Base-by-base conservation (phyloP, 257 asterid genomes). In the Leptodermis oblonga region DNA sequence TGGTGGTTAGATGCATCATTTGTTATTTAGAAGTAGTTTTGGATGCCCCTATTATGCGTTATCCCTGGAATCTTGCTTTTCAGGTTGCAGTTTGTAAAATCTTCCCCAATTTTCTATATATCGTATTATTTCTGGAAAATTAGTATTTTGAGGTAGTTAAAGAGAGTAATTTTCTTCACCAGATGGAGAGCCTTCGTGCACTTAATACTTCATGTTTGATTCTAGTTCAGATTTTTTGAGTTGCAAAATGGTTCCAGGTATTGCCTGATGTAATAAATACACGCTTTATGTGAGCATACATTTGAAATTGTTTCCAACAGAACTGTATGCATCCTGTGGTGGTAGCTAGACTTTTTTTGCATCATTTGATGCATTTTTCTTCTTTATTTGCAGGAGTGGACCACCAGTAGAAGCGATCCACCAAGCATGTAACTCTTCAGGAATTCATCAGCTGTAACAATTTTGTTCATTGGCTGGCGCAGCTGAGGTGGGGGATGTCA, bases 381-480 rank as follows among this genome's bases (percentile, higher is more conserved):
- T 28, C 78, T 17, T 49, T 53, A 41, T 68, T 69, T 46, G 49
- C 85, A 89, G 96, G 91, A 78, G 62, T 73, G 65, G 75, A 82
- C 72, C 86, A 82, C 65, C 86, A 67, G 60, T 78, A 74, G 64
- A 76, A 76, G 51, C 85, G 80, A 88, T 80, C 73, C 67, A 31
- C 65, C 68, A 28, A 70, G 67, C 34, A 20, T 76, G 61, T 65
- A 54, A 39, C 37, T 53, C 78, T 62, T 79, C 76, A 28, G 70
- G 69, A 45, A 62, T 65, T 53, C 52, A 55, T 70, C 64, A 64
- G 78, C 65, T 59, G 67, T 58, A 60, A 68, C 70, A 49, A 34
- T 22, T 37, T 58, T 55, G 82, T 70, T 68, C 48, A 42, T 70
- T 68, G 60, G 53, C 69, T 65, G 22, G 72, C 67, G 42, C 68